Percentiles rank a stretch among this genome's conserved stretches.
Conservation (phyloP, 1,284 basidiomycete genomes). For the Polyporus tsugae region DNA sequence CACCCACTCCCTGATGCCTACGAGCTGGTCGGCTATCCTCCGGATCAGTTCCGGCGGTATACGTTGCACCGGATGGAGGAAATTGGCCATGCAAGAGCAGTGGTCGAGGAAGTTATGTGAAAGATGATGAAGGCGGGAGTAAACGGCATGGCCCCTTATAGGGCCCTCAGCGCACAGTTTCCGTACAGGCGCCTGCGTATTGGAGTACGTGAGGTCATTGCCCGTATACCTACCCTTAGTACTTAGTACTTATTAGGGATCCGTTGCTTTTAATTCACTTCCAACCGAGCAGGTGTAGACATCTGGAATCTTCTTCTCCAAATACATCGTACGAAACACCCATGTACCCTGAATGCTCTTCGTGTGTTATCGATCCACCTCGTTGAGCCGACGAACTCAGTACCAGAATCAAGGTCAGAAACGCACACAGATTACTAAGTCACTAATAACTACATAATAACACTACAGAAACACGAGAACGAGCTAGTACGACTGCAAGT, state of each 20-base stretch:
- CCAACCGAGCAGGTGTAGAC: too few relatives aligned
- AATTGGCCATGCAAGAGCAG: not conserved
- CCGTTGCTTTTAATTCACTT: too few relatives aligned
- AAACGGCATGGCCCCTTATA: too few relatives aligned
- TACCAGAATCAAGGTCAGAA: not conserved
- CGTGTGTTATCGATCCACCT: too few relatives aligned
- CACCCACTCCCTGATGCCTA: not conserved
- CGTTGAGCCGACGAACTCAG: too few relatives aligned
- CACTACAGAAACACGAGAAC: constrained; percentile 12
- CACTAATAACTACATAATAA: constrained; percentile 22
- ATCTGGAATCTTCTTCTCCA: too few relatives aligned
- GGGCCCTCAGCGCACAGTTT: not conserved
- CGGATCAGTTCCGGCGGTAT: not conserved
- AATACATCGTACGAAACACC: too few relatives aligned
- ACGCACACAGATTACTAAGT: constrained; percentile 12
- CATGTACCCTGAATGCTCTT: too few relatives aligned
- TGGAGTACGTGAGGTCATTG: too few relatives aligned
- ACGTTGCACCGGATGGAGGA: not conserved
- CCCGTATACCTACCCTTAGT: too few relatives aligned
- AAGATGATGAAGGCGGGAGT: not conserved
- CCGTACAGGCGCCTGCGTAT: too few relatives aligned
- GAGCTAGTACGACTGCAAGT: not conserved
- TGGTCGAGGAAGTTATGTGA: not conserved
- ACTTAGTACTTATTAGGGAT: too few relatives aligned
- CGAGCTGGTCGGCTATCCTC: not conserved